These are phyloP conservation scores for Crataegus laevigata DNA, from an alignment of 306 rosid species.

Conservation along the genomic window DNA sequence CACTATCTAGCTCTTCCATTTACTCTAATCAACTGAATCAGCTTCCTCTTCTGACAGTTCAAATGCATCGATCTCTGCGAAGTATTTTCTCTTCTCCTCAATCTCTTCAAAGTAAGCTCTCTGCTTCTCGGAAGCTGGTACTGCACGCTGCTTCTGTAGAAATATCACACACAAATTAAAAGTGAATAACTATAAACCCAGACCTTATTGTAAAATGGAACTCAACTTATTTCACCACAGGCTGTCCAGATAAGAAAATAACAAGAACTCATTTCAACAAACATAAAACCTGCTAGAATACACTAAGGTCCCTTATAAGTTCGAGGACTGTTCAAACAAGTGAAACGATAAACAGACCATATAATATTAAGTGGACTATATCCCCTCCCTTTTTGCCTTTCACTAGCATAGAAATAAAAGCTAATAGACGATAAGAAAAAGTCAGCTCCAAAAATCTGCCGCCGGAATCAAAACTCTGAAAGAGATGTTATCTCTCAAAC, in stretches of 20 bases:
- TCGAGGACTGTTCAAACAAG: neutral
- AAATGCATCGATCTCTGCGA: constrained; percentile 61
- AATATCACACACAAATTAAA: constrained; percentile 12
- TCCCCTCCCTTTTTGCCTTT: neutral
- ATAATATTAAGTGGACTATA: neutral
- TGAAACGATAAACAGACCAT: neutral
- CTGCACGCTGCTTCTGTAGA: constrained; percentile 40
- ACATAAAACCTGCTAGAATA: neutral
- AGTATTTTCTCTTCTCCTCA: too few relatives aligned
- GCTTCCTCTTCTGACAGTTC: constrained; percentile 63
- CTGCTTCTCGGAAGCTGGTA: constrained; percentile 35
- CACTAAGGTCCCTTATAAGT: neutral
- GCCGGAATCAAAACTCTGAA: neutral
- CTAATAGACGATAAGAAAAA: neutral
- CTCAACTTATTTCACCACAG: neutral
- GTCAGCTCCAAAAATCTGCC: neutral
- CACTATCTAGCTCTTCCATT: constrained; percentile 1
- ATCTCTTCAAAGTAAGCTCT: constrained; percentile 37
- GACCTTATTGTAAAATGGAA: neutral
- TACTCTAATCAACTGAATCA: constrained; percentile 41
- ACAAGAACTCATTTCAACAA: neutral
- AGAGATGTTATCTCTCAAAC: neutral
- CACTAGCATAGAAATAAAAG: neutral
- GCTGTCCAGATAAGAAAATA: neutral
- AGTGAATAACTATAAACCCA: constrained; percentile 12